These are phyloP conservation scores for Uronychia setigera DNA, from an alignment of 73 alveolate genomes.

Conservation along the genomic window DNA sequence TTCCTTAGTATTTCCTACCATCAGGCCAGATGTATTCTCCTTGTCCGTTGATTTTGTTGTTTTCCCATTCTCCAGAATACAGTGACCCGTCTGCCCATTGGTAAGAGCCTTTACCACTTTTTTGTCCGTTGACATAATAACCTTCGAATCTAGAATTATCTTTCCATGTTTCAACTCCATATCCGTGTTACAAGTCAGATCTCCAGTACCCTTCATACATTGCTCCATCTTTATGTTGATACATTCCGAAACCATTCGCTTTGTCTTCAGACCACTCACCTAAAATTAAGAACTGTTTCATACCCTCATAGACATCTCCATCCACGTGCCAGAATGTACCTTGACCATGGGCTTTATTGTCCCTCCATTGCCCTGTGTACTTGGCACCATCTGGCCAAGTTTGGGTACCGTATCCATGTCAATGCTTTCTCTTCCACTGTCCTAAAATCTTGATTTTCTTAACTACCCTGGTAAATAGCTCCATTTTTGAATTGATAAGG, in stretches of 20 bases:
- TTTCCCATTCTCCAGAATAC: slow-evolving; percentile 64
- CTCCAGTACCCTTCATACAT: slow-evolving; percentile 18
- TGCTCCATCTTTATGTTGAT: not conserved
- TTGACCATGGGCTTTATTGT: not conserved
- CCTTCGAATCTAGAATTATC: slow-evolving; percentile 81
- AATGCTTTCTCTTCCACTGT: slow-evolving; percentile 57
- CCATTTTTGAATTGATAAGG: slow-evolving; percentile 57
- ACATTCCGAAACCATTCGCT: slow-evolving; percentile 28
- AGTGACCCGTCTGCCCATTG: slow-evolving; percentile 57
- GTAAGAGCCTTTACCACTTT: slow-evolving; percentile 43
- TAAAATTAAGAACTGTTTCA: too few species aligned
- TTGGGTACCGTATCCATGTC: slow-evolving; percentile 36
- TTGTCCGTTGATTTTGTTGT: slow-evolving; percentile 68
- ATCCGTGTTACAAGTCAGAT: not conserved
- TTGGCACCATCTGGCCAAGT: not conserved
- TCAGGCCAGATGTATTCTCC: slow-evolving; percentile 88
- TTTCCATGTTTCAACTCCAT: slow-evolving; percentile 76
- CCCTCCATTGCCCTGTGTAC: not conserved
- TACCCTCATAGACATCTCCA: slow-evolving; percentile 62
- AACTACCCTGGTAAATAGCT: slow-evolving; percentile 68
- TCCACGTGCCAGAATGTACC: not conserved
- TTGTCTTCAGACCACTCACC: slow-evolving; percentile 44
- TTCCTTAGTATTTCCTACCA: slow-evolving; percentile 76
- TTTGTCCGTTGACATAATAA: slow-evolving; percentile 60
- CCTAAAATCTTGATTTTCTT: too few species aligned